These are phyloP conservation scores for Silene coronaria DNA, from an alignment of 179 eudicot genomes.

Conservation along the genomic window DNA sequence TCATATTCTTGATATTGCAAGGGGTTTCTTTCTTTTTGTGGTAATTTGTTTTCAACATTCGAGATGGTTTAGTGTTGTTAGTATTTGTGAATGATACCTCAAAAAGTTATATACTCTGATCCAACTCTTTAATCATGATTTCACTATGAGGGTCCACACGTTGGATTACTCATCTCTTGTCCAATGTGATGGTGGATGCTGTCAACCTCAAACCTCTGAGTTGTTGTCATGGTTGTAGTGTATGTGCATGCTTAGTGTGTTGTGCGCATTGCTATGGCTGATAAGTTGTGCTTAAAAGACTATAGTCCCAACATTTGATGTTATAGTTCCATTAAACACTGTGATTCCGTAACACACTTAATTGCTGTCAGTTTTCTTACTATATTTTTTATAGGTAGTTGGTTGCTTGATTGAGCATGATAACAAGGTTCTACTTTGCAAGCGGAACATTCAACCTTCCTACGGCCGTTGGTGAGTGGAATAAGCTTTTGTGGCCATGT, in stretches of 20 bases:
- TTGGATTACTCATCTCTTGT: neutral
- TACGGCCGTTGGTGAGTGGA: slow-evolving; percentile 78
- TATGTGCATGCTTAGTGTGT: no score
- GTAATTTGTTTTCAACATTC: neutral
- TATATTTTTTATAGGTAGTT: slow-evolving; percentile 56
- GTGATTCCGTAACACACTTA: neutral
- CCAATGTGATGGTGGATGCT: neutral
- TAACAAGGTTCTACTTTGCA: slow-evolving; percentile 78
- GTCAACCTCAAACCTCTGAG: neutral
- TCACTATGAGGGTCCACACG: neutral
- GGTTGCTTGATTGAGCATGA: slow-evolving; percentile 98
- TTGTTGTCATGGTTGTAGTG: no score
- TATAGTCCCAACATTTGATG: neutral
- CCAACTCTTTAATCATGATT: neutral
- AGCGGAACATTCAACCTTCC: slow-evolving; percentile 92
- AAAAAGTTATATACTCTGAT: neutral
- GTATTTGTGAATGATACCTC: neutral
- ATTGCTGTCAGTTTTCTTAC: neutral
- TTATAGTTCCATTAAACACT: neutral
- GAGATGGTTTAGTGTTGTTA: neutral
- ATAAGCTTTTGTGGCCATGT: neutral
- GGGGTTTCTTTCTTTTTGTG: neutral
- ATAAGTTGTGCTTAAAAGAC: neutral
- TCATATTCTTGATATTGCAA: neutral
- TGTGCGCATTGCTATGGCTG: neutral